phyloP scores from a whole-genome alignment of 306 rosid species.

The Ochetophila trinervis region DNA sequence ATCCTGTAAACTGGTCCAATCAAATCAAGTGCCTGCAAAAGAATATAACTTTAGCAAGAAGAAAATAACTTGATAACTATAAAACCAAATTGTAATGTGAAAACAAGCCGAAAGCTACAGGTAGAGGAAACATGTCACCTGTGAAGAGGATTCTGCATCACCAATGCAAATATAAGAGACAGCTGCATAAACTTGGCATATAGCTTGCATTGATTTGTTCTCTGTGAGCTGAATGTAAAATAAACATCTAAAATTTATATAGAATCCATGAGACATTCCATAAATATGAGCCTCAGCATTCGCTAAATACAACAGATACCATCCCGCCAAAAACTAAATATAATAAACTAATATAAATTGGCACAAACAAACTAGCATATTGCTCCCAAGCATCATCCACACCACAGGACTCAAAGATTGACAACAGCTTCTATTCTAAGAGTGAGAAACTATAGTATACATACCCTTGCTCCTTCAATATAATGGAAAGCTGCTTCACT shows the following conservation, averaged over 20 bases:
- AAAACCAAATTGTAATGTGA: conserved; percentile 9
- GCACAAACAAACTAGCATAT: conserved; percentile 25
- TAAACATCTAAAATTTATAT: conserved; percentile 27
- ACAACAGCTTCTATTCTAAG: conserved; percentile 14
- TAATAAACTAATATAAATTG: neutral
- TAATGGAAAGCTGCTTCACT: conserved; percentile 81
- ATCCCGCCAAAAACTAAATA: neutral
- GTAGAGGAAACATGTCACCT: conserved; percentile 42
- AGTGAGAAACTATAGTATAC: conserved; percentile 3
- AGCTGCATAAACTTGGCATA: conserved; percentile 91
- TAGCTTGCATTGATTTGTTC: conserved; percentile 92
- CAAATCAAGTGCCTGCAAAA: conserved; percentile 87
- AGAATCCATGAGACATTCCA: conserved; percentile 24
- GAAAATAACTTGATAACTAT: conserved; percentile 3
- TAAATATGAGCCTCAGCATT: conserved; percentile 10
- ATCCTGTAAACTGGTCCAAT: conserved; percentile 82
- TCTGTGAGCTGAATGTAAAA: conserved; percentile 60
- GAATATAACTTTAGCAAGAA: conserved; percentile 30
- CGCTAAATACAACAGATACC: conserved; percentile 1
- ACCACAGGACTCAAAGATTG: conserved; percentile 17
- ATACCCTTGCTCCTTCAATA: conserved; percentile 84
- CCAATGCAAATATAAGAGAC: conserved; percentile 94
- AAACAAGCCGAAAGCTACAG: conserved; percentile 5
- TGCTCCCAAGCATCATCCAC: conserved; percentile 16
- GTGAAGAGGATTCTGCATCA: conserved; percentile 90